These are phyloP conservation scores for Xylaria bambusicola DNA, from an alignment of 495 filamentous ascomycete species.

Conservation along the genomic window DNA sequence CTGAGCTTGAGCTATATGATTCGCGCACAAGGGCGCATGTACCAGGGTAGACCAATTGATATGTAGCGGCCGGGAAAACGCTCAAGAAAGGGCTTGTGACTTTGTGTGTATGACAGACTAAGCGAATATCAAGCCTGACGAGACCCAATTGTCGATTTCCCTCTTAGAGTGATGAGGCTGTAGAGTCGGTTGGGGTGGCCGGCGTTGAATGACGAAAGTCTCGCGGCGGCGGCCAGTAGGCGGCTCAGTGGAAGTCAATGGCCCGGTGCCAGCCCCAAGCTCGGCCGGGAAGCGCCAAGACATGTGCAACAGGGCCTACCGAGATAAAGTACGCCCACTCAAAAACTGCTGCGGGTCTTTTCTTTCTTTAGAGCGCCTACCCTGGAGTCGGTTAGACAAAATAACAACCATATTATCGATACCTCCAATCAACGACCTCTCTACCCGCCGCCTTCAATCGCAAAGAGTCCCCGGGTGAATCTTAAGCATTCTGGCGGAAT, in stretches of 20 bases:
- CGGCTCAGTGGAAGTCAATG: neutral
- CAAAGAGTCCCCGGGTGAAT: neutral
- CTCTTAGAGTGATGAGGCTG: neutral
- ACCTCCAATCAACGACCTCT: neutral
- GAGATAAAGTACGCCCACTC: no score
- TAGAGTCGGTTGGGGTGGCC: neutral
- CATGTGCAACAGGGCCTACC: no score
- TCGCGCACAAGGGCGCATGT: slow-evolving; percentile 29
- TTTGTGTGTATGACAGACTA: neutral
- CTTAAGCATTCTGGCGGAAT: no score
- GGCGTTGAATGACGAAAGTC: slow-evolving; percentile 25
- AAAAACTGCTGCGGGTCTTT: no score
- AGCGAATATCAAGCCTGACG: neutral
- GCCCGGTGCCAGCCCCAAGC: neutral
- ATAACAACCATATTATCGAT: neutral
- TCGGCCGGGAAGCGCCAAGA: neutral
- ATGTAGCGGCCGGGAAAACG: neutral
- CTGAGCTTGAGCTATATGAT: slow-evolving; percentile 16
- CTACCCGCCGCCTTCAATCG: neutral
- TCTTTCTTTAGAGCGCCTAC: no score
- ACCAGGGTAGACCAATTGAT: slow-evolving; percentile 20
- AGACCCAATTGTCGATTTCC: neutral
- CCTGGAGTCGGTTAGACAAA: neutral
- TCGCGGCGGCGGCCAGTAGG: slow-evolving; percentile 11
- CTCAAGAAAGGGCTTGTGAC: neutral